Conservation (phyloP, 306 rosid genomes). For the cucumber (Cucumis sativus) region Cucumber_9930_V3 NC_026659.2:28293001-28293500, state of each 20-base stretch:
- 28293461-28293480: background rate
- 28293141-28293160: background rate
- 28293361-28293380: background rate
- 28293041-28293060: background rate
- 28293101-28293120: background rate
- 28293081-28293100: background rate
- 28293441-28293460: background rate
- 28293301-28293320: background rate
- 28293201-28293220: background rate
- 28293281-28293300: background rate
- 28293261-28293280: background rate
- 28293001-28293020: background rate
- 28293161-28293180: background rate
- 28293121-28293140: background rate
- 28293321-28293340: background rate
- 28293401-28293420: background rate
- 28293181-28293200: background rate
- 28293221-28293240: background rate
- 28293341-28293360: background rate
- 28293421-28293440: background rate
- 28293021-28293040: background rate
- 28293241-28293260: background rate
- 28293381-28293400: background rate
- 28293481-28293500: background rate
- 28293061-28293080: no score